These are phyloP conservation scores for Tritrichomonas musculus DNA, from an alignment of 208 protist species.

Conservation along the genomic window DNA sequence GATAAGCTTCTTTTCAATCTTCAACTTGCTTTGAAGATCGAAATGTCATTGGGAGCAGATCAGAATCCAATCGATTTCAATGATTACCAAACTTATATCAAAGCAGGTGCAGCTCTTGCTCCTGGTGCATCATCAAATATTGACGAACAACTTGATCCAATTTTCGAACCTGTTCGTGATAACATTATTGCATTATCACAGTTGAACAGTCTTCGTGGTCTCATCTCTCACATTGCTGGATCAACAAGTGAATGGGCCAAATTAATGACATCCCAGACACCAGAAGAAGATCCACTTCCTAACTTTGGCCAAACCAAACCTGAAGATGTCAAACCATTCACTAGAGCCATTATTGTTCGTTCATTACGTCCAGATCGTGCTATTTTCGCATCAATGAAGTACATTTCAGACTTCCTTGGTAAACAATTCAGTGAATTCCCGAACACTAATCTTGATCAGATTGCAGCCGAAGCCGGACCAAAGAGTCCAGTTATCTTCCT, in stretches of 20 bases:
- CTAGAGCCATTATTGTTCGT: conserved; percentile 76
- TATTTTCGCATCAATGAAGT: conserved; percentile 77
- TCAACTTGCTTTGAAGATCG: conserved; percentile 86
- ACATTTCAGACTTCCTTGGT: conserved; percentile 76
- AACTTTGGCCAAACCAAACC: neutral
- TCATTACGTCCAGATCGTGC: conserved; percentile 76
- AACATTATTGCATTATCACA: neutral
- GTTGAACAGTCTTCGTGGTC: neutral
- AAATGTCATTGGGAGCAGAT: neutral
- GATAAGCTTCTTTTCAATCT: conserved; percentile 91
- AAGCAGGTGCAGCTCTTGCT: conserved; percentile 76
- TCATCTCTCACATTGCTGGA: neutral
- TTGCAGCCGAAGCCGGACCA: conserved; percentile 50
- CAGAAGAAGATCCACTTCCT: neutral
- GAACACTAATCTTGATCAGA: conserved; percentile 65
- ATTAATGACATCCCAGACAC: neutral
- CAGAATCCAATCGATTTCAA: neutral
- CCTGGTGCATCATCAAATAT: conserved; percentile 37
- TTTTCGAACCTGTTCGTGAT: neutral
- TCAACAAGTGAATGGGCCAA: neutral
- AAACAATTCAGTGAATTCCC: conserved; percentile 76
- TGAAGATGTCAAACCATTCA: conserved; percentile 41
- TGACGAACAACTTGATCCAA: neutral
- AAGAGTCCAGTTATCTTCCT: conserved; percentile 83
- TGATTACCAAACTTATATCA: conserved; percentile 66